Conservation (phyloP, 768 basidiomycete genomes). For the Phylloporus sp. region DNA sequence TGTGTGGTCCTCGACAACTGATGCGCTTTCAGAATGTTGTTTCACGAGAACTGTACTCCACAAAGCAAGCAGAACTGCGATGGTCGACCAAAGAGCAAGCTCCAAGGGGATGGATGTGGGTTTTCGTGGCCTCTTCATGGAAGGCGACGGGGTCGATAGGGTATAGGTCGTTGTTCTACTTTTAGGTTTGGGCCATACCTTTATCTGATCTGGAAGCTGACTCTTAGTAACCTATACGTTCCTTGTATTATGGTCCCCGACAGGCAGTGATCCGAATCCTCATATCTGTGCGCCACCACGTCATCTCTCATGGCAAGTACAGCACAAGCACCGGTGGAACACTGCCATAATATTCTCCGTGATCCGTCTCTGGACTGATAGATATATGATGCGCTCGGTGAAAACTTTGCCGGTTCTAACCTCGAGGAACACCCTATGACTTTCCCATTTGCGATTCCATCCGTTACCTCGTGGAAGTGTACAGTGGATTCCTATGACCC, state of each 20-base stretch:
- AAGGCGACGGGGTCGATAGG: not conserved
- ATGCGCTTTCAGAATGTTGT: not conserved
- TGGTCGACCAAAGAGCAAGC: slow-evolving; percentile 21
- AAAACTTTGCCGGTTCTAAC: not conserved
- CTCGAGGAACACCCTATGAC: slow-evolving; percentile 2
- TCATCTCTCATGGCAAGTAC: slow-evolving; percentile 1
- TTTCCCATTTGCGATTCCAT: not conserved
- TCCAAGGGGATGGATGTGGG: slow-evolving; percentile 7
- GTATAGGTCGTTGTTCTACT: not conserved
- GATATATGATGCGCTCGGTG: slow-evolving; percentile 4
- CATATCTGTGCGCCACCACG: not conserved
- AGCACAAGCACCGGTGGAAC: slow-evolving; percentile 4
- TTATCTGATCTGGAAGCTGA: slow-evolving; percentile 3
- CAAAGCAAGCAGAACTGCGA: slow-evolving; percentile 16
- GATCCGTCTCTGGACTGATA: not conserved
- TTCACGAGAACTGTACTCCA: slow-evolving; percentile 16
- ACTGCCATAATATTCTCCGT: not conserved
- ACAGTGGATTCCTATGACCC: slow-evolving; percentile 8
- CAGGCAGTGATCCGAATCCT: not conserved
- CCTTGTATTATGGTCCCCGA: not conserved
- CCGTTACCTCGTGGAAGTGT: not conserved
- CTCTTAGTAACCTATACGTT: not conserved
- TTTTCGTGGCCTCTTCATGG: slow-evolving; percentile 13
- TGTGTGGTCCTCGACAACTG: not conserved
- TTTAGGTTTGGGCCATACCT: not conserved